Conservation (phyloP, 1,284 basidiomycete species). For the Ceratobasidium papillatum region DNA sequence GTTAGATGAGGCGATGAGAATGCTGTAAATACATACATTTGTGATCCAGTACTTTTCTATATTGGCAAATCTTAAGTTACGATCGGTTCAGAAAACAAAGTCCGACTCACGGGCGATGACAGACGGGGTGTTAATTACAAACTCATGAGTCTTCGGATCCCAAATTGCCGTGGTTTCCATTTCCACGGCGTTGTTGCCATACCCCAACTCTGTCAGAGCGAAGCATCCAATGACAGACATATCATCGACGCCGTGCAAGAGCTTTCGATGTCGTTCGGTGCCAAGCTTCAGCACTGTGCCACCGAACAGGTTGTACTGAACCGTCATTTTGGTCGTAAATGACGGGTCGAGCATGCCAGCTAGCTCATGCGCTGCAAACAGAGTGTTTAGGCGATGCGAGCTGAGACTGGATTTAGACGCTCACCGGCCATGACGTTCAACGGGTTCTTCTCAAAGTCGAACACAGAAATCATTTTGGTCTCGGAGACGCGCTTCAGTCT, state of each 20-base stretch:
- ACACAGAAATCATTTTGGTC: constrained; percentile 37
- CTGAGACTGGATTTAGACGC: neutral
- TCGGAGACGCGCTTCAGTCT: constrained; percentile 38
- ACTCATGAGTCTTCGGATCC: constrained; percentile 38
- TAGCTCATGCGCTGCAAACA: constrained; percentile 19
- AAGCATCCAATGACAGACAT: constrained; percentile 42
- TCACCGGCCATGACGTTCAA: constrained; percentile 41
- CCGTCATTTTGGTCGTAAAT: constrained; percentile 41
- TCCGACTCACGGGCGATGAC: constrained; percentile 28
- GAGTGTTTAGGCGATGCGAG: neutral
- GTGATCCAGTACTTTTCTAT: constrained; percentile 38
- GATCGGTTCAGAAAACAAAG: neutral
- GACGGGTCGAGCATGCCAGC: constrained; percentile 39
- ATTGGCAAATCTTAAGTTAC: neutral
- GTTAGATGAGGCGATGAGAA: neutral
- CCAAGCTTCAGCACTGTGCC: constrained; percentile 42
- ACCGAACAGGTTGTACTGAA: constrained; percentile 41
- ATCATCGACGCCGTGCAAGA: constrained; percentile 35
- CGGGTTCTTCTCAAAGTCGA: constrained; percentile 39
- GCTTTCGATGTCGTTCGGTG: constrained; percentile 32
- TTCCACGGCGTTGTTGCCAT: constrained; percentile 39
- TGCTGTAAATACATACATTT: constrained; percentile 12
- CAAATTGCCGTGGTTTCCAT: constrained; percentile 41
- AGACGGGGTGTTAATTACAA: constrained; percentile 39
- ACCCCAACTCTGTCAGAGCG: constrained; percentile 38